phyloP scores from a whole-genome alignment of 1,139 yeast species.

The Yamadazyma triangularis region DNA sequence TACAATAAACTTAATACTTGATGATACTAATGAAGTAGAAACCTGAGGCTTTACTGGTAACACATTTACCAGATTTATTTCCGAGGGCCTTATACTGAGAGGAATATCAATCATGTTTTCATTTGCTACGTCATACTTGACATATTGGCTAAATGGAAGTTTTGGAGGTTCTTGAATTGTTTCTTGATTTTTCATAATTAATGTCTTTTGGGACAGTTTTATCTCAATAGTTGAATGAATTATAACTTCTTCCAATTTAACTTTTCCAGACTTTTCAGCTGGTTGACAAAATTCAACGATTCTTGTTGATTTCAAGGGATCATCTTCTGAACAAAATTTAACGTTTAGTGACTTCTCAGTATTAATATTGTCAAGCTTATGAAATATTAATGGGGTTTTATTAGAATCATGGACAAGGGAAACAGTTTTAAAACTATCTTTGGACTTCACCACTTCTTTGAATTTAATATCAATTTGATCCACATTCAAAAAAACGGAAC shows the following conservation, averaged over 20 bases:
- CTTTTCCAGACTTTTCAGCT: conserved; percentile 21
- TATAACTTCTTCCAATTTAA: conserved; percentile 15
- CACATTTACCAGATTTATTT: conserved; percentile 11
- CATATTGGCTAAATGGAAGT: conserved; percentile 2
- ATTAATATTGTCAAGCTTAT: too few species aligned
- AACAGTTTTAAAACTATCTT: too few species aligned
- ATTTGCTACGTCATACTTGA: conserved; percentile 6
- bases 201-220: background rate
- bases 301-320: conserved; percentile 5
- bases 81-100: conserved; percentile 2
- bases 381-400: background rate
- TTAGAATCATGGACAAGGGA: background rate
- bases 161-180: background rate
- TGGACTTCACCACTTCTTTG: background rate
- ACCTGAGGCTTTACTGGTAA: conserved; percentile 21
- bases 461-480: conserved; percentile 4
- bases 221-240: conserved; percentile 7
- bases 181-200: conserved; percentile 3
- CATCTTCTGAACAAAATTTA: too few species aligned
- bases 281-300: conserved; percentile 21
- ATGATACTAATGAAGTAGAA: conserved; percentile 6
- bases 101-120: conserved; percentile 7
- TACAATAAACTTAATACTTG: conserved; percentile 11
- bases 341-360: background rate
- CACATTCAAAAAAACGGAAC: conserved; percentile 2